Percentiles rank a stretch among this genome's conserved stretches.
Conservation (phyloP, 768 basidiomycete species). For the Macrocybe gigantea region DNA sequence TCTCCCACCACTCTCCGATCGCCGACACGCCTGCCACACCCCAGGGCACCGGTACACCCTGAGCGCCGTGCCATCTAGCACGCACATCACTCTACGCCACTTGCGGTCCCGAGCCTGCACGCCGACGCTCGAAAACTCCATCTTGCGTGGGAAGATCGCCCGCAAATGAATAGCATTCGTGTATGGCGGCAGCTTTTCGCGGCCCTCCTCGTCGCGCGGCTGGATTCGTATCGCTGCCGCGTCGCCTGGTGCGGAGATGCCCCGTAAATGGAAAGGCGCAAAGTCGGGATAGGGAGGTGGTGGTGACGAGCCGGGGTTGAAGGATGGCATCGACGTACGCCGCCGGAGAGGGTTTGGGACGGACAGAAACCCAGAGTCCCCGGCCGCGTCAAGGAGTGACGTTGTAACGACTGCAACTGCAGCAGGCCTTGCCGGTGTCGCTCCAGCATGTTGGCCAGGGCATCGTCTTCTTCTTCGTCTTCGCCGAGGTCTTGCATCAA, state of each 20-base stretch:
- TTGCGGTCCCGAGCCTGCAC: constrained; percentile 86
- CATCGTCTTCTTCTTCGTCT: constrained; percentile 6
- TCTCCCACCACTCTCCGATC: constrained; percentile 77
- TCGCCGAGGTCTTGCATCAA: too few species aligned
- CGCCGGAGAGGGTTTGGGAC: constrained; percentile 24
- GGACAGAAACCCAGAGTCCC: too few species aligned
- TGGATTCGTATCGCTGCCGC: constrained; percentile 20
- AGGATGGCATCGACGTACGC: constrained; percentile 69
- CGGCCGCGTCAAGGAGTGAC: too few species aligned
- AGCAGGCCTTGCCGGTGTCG: not conserved
- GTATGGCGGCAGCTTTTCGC: constrained; percentile 76
- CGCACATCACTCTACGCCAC: constrained; percentile 85
- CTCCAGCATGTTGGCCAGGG: not conserved
- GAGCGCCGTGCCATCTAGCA: constrained; percentile 89
- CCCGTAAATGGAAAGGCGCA: constrained; percentile 9
- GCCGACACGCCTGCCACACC: constrained; percentile 42
- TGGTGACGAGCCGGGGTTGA: constrained; percentile 39
- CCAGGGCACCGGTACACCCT: constrained; percentile 57
- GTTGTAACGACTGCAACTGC: constrained; percentile 5
- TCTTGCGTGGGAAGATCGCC: constrained; percentile 81
- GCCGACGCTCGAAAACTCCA: constrained; percentile 87
- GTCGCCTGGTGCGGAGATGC: constrained; percentile 14
- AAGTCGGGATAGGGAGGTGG: constrained; percentile 66
- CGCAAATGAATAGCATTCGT: constrained; percentile 77
- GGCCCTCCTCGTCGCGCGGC: constrained; percentile 78